Base-by-base conservation (phyloP, 164 flowering plant genomes). In the Saururus chinensis region DNA sequence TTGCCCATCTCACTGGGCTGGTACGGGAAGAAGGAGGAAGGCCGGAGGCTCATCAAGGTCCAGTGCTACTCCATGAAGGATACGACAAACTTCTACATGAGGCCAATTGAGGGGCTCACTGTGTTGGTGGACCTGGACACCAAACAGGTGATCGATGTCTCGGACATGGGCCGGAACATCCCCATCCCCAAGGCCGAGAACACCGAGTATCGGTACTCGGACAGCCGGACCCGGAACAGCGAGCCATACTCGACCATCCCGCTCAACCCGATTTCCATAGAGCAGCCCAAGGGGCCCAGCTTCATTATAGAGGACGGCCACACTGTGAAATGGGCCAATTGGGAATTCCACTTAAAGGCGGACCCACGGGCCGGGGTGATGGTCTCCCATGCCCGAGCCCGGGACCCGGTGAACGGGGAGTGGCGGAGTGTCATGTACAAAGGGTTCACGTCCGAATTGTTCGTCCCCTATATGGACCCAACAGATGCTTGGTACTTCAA, bases 291-390 rank as follows among this genome's bases (percentile, higher is more conserved):
- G 0, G 90, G 90, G 0, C 87, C 82, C 24, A 89, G 92, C 53
- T 93, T 89, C 51, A 70, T 45, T 0, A 61, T 93, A 0, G 88
- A 83, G 58, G 80, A 89, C 22, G 81, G 71, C 0, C 95, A 93
- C 67, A 9, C 64, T 59, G 88, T 93, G 25, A 84, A 78, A 64
- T 93, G 98, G 98, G 98, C 92, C 0, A 88, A 85, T 59, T 93
- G 98, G 98, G 89, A 85, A 60, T 93, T 93, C 66, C 98, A 93
- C 66, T 67, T 93, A 3, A 93, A 93, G 66, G 83, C 97, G 52
- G 98, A 89, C 73, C 82, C 87, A 8, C 68, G 98, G 65, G 89
- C 98, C 0, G 98, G 98, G 0, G 81, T 82, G 59, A 63, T 93
- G 1, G 65, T 93, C 0, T 93, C 95, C 4, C 77, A 67, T 64